Evolutionary conservation across 1,139 yeast genomes (phyloP).

Genomic region (Geotrichum aggregatum): DNA sequence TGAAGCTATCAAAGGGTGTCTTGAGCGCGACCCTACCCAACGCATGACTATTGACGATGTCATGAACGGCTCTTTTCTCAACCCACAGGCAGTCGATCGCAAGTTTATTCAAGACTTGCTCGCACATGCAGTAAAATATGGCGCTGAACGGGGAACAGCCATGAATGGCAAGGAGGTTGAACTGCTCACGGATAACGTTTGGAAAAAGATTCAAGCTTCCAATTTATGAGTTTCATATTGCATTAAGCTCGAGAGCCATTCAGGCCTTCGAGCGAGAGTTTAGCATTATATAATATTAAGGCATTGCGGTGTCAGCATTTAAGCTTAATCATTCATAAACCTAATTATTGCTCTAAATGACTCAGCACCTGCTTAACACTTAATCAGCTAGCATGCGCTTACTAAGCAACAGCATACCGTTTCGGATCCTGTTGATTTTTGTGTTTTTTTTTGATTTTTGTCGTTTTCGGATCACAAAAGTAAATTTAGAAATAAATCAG

Average conservation of each 20-base stretch:
- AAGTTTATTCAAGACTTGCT: constrained; percentile 66
- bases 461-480: background rate
- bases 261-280: too few species aligned
- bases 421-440: background rate
- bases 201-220: constrained; percentile 37
- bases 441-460: background rate
- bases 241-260: background rate
- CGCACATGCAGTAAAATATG: constrained; percentile 70
- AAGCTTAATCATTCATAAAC: too few species aligned
- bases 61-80: constrained; percentile 57
- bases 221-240: background rate
- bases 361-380: background rate
- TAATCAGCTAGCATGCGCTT: background rate
- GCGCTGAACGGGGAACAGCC: constrained; percentile 46
- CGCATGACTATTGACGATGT: constrained; percentile 66
- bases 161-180: constrained; percentile 44
- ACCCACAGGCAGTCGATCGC: constrained; percentile 69
- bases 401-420: background rate
- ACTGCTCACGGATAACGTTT: constrained; percentile 50
- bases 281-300: too few species aligned
- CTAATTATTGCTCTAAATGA: too few species aligned
- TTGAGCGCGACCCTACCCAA: constrained; percentile 64
- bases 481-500: background rate
- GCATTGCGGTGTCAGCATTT: too few species aligned
- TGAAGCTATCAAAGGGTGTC: constrained; percentile 68